phyloP scores from a whole-genome alignment of 139 green algal genomes.

The Haematococcus lacustris region DNA sequence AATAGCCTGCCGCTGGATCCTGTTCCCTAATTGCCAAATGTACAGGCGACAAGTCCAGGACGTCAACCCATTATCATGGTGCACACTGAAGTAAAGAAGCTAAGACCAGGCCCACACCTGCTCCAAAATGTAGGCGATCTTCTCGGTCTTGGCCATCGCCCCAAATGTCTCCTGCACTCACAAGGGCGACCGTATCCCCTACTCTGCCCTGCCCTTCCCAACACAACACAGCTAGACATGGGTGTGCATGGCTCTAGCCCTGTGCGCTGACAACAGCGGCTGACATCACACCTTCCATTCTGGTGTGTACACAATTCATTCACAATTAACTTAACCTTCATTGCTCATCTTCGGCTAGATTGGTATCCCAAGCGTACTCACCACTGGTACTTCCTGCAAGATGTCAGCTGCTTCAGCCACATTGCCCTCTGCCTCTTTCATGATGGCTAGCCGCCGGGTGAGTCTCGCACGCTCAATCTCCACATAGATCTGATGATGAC shows the following conservation, averaged over 20 bases:
- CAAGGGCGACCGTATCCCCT: neutral
- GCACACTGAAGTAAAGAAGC: too few relatives aligned
- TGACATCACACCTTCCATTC: neutral
- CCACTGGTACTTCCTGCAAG: constrained; percentile 94
- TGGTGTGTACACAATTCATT: neutral
- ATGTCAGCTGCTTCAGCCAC: constrained; percentile 86
- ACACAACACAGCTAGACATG: constrained; percentile 15
- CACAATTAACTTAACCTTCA: too few relatives aligned
- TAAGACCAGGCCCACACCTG: constrained; percentile 64
- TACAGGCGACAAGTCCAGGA: too few relatives aligned
- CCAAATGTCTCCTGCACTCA: constrained; percentile 88
- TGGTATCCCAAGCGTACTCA: too few relatives aligned
- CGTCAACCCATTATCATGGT: too few relatives aligned
- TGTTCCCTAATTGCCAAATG: too few relatives aligned
- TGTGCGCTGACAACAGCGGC: neutral
- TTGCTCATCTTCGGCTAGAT: too few relatives aligned
- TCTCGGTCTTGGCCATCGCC: constrained; percentile 96
- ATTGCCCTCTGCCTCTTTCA: constrained; percentile 89
- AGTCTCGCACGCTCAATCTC: constrained; percentile 97
- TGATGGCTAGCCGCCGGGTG: constrained; percentile 74
- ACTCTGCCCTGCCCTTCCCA: neutral
- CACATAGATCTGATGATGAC: constrained; percentile 99
- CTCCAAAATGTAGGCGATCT: constrained; percentile 98
- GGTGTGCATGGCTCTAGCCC: constrained; percentile 32
- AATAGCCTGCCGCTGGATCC: too few relatives aligned